These are phyloP conservation scores for Musa balbisiana DNA, from an alignment of 202 grass and related monocot species.

Conservation along the genomic window DNA sequence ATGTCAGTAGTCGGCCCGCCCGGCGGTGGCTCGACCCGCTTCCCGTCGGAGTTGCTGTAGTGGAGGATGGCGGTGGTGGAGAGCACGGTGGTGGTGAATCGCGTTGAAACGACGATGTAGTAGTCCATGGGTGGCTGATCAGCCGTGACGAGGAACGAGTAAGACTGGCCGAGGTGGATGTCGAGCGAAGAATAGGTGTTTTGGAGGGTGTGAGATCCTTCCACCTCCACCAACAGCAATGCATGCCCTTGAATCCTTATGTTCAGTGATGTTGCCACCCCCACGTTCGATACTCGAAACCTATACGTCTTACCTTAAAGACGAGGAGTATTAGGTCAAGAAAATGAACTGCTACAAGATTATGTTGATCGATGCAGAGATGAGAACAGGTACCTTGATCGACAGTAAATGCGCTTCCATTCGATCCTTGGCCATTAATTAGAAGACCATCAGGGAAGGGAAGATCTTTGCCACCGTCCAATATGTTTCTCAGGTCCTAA, in stretches of 20 bases:
- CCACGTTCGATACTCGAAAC: slow-evolving; percentile 79
- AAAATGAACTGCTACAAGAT: too few relatives aligned
- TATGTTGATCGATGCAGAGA: too few relatives aligned
- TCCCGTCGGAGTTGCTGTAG: slow-evolving; percentile 59
- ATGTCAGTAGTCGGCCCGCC: slow-evolving; percentile 61
- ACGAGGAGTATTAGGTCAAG: neutral
- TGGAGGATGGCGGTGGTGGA: slow-evolving; percentile 49
- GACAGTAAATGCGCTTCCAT: slow-evolving; percentile 63
- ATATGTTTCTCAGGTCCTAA: slow-evolving; percentile 56
- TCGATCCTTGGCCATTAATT: slow-evolving; percentile 55
- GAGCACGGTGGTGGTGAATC: slow-evolving; percentile 53
- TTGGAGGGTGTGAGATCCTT: slow-evolving; percentile 79
- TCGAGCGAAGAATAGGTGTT: slow-evolving; percentile 70
- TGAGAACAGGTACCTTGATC: slow-evolving; percentile 32
- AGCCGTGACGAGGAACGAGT: slow-evolving; percentile 72
- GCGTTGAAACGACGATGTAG: slow-evolving; percentile 64
- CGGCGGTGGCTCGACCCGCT: slow-evolving; percentile 30
- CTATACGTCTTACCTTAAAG: slow-evolving; percentile 60
- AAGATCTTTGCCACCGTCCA: slow-evolving; percentile 55
- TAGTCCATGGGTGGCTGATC: slow-evolving; percentile 67
- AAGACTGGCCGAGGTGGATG: slow-evolving; percentile 89
- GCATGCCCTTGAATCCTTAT: slow-evolving; percentile 80
- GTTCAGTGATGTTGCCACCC: slow-evolving; percentile 62
- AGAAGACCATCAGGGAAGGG: slow-evolving; percentile 59
- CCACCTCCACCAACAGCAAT: slow-evolving; percentile 84